These are phyloP conservation scores for Rhododendron williamsianum DNA, from an alignment of 148 eudicot species.

Conservation along the genomic window DNA sequence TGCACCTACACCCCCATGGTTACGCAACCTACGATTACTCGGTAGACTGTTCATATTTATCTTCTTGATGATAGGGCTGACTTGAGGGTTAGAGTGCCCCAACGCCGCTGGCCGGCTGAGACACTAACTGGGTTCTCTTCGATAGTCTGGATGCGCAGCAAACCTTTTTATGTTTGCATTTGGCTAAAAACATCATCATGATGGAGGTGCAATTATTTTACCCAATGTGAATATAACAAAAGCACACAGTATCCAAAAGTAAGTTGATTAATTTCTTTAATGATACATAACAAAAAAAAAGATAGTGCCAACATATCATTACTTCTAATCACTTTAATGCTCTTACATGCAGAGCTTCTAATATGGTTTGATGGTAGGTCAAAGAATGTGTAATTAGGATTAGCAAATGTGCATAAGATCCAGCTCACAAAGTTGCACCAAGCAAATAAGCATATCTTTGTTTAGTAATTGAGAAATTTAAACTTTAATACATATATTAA, in stretches of 20 bases:
- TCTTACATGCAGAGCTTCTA: not conserved
- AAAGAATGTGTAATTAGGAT: not conserved
- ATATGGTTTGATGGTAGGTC: not conserved
- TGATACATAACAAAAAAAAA: too few relatives aligned
- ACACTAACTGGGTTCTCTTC: not conserved
- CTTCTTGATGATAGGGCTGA: not conserved
- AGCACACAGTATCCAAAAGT: not conserved
- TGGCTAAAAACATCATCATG: not conserved
- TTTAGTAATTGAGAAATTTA: not conserved
- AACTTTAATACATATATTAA: not conserved
- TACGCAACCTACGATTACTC: not conserved
- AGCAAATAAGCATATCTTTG: not conserved
- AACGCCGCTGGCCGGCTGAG: not conserved
- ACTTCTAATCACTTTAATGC: not conserved
- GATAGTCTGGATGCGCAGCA: not conserved
- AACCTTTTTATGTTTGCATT: not conserved
- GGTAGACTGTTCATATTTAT: not conserved
- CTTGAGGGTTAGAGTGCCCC: not conserved
- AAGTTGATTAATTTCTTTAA: not conserved
- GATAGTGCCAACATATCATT: not conserved
- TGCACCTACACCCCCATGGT: not conserved
- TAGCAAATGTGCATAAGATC: not conserved
- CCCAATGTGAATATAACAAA: not conserved
- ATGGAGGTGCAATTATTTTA: not conserved
- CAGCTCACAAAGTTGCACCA: not conserved